Conservation (phyloP, 306 rosid genomes). For the Cercis canadensis region DNA sequence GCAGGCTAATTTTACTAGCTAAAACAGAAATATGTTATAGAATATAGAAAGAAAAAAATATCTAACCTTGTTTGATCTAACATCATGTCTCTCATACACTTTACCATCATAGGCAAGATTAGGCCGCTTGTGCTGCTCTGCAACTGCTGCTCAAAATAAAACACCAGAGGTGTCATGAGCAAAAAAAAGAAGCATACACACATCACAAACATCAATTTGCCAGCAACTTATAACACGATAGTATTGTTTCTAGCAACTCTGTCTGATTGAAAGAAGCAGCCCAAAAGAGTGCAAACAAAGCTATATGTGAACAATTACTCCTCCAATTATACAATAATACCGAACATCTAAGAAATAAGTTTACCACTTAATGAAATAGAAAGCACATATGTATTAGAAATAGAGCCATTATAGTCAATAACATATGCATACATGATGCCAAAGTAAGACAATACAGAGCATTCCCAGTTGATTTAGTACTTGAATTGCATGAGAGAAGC, state of each 20-base stretch:
- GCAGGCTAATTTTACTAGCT: conserved; percentile 27
- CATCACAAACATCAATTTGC: conserved; percentile 2
- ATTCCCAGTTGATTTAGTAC: conserved; percentile 19
- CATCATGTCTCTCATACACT: conserved; percentile 74
- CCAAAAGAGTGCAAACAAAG: background rate
- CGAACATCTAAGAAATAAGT: conserved; percentile 31
- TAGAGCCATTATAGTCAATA: conserved; percentile 13
- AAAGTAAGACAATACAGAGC: conserved; percentile 6
- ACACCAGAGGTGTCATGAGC: conserved; percentile 38
- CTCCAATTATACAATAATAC: background rate
- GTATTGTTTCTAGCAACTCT: background rate
- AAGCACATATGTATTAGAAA: background rate
- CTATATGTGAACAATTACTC: background rate
- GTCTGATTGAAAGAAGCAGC: background rate
- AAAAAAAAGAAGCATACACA: conserved; percentile 25
- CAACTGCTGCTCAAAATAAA: conserved; percentile 54
- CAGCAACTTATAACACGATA: conserved; percentile 8
- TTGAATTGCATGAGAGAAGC: conserved; percentile 17
- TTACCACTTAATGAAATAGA: conserved; percentile 11
- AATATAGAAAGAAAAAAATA: conserved; percentile 25
- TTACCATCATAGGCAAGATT: conserved; percentile 66
- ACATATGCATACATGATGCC: conserved; percentile 16
- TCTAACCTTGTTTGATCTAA: conserved; percentile 75
- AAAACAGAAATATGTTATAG: conserved; percentile 25
- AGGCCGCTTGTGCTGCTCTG: conserved; percentile 83